These are phyloP conservation scores for Xylariomycetidae sp. DNA, from an alignment of 2,329 filamentous ascomycete genomes.

Conservation along the genomic window DNA sequence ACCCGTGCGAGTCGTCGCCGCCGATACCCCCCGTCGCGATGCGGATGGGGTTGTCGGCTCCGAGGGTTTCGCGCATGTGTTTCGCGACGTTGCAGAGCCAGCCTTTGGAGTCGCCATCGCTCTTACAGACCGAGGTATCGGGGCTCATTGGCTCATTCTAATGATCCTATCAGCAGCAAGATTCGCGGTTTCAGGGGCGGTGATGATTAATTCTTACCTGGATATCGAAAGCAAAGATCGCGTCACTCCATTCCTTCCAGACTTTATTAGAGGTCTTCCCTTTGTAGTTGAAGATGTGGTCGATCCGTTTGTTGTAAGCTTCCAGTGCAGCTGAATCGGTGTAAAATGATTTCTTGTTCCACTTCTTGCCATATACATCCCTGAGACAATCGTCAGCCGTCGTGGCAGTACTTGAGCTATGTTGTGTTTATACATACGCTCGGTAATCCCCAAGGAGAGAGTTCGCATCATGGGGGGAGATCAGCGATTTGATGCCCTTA, in stretches of 20 bases:
- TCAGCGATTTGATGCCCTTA: constrained; percentile 27
- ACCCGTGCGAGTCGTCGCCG: constrained; percentile 25
- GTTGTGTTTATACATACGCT: no score
- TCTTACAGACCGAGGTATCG: constrained; percentile 16
- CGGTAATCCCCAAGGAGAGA: constrained; percentile 16
- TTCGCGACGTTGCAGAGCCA: constrained; percentile 29
- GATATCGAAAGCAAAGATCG: constrained; percentile 29
- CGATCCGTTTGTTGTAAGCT: constrained; percentile 25
- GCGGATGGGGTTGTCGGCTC: constrained; percentile 22
- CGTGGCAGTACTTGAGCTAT: no score
- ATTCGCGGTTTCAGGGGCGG: background rate
- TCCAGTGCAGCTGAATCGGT: constrained; percentile 22
- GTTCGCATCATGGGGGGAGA: constrained; percentile 28
- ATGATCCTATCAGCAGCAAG: background rate
- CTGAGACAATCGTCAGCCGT: constrained; percentile 4
- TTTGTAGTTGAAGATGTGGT: constrained; percentile 26
- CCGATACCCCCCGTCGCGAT: constrained; percentile 28
- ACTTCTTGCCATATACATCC: constrained; percentile 15
- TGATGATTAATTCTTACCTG: constrained; percentile 13
- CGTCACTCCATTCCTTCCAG: constrained; percentile 28
- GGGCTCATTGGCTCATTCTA: constrained; percentile 28
- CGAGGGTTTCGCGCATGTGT: constrained; percentile 19
- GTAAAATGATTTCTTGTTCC: constrained; percentile 23
- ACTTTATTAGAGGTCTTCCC: constrained; percentile 24
- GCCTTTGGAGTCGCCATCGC: constrained; percentile 12